These are phyloP conservation scores for Tetradesmus obliquus DNA, from an alignment of 139 green algal genomes.

Conservation along the genomic window DNA sequence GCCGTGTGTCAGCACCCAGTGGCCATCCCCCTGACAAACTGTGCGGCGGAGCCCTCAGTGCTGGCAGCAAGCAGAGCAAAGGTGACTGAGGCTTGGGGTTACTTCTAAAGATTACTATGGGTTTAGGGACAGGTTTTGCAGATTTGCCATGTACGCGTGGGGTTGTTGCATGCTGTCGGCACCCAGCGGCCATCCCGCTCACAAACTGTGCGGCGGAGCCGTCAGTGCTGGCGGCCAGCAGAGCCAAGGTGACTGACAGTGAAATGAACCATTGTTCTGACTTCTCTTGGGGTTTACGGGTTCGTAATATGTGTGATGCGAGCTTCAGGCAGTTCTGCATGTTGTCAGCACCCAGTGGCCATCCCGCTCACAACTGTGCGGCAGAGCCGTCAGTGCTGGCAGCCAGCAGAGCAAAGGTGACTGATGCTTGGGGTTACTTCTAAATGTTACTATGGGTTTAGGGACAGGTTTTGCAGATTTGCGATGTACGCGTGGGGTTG, in stretches of 20 bases:
- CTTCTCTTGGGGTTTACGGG: neutral
- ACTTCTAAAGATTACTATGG: neutral
- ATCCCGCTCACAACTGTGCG: neutral
- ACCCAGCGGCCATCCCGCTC: too few species aligned
- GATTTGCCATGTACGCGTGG: too few species aligned
- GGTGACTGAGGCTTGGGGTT: neutral
- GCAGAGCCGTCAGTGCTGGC: slow-evolving; percentile 13
- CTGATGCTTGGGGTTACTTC: neutral
- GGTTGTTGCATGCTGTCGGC: neutral
- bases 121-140: too few species aligned
- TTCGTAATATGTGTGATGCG: too few species aligned
- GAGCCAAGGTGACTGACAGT: neutral
- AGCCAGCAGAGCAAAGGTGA: neutral
- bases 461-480: too few species aligned
- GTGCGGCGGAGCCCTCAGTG: neutral
- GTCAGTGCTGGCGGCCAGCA: slow-evolving; percentile 18
- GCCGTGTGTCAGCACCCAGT: neutral
- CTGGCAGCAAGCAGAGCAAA: slow-evolving; percentile 1
- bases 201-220: slow-evolving; percentile 64
- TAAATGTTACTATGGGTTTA: neutral
- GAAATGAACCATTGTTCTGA: neutral
- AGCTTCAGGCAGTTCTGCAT: neutral
- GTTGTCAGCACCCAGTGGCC: neutral
- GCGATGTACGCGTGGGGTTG: too few species aligned
- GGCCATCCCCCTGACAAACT: neutral